Evolutionary conservation across 768 basidiomycete species (phyloP), one percentile per base, ranked within the genome.

Genomic region (Paxillus ammoniavirescens): DNA sequence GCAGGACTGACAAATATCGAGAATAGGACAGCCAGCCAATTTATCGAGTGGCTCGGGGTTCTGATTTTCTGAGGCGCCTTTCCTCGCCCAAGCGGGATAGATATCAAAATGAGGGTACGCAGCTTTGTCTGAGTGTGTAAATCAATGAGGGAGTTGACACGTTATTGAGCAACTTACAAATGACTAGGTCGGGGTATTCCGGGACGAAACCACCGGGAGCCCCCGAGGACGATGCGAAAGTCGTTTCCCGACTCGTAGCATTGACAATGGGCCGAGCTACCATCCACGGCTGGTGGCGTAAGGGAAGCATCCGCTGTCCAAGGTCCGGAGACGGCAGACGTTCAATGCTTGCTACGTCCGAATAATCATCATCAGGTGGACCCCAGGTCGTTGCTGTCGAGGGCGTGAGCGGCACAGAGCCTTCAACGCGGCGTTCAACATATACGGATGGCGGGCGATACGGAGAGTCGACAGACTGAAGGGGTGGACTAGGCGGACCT

Each of bases 281-380:
- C 18, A 42, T 8, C 62, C 62, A 59, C 5, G 57, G 42, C 49
- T 50, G 30, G 30, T 21, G 17, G 15, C 6, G 3, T 28, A 5
- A 26, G 15, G 30, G 45, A 49, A 21, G 63, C 67, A 81, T 75
- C 35, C 87, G 77, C 55, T 72, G 69, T 5, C 77, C 83, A 38
- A 86, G 65, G 65, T 88, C 86, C 18, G 82, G 84, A 14, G 84
- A 79, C 12, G 77, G 79, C 17, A 81, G 62, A 38, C 75, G 73
- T 26, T 72, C 70, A 30, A 67, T 60, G 33, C 65, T 71, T 7
- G 70, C 62, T 17, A 64, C 60, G 10, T 67, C 72, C 8, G 73
- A 77, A 47, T 71, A 56, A 21, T 57, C 57, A 41, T 77, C 74
- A 59, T 82, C 81, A 9, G 71, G 72, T n/a, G 79, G 81, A 2